Base-by-base conservation (phyloP, 345 rosid genomes). In the Ceriops decandra region DNA sequence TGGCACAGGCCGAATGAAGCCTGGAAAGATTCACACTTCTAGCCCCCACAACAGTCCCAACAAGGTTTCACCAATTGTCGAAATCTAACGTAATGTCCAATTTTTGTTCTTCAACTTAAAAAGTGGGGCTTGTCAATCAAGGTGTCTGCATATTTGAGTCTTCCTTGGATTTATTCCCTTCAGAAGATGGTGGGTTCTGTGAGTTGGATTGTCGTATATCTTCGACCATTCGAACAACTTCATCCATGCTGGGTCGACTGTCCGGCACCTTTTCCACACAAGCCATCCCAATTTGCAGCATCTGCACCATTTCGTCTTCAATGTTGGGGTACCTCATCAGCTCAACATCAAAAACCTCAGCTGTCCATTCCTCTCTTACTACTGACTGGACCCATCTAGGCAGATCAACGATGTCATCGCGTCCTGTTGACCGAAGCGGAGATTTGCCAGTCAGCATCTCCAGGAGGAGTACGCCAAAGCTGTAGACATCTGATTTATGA, bases 361-460 rank as follows among this genome's bases (percentile, higher is more conserved):
- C 90, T 49, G 95, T 90, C 95, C 93, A 85, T 65, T 85, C 95
- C 73, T 92, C 96, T 70, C 90, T 82, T 20, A 90, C 91, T n/a
- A 92, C 93, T 0, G 95, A 90, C 69, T 88, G 95, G 4, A 93
- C 98, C 98, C 96, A 90, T 67, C 86, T 81, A 0, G 97, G 98
- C 7, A 90, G 93, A 70, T 90, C 97, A 42, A 81, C 86, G 85
- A 81, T 82, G 77, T 87, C 95, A 21, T 87, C 88, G 2, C 86
- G 87, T 6, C 82, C 79, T n/a, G 89, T 89, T 3, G 93, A 88
- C 76, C 84, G 87, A 31, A 86, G 75, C 5, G 90, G 92, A 68
- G 90, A 84, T 79, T 79, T 86, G 54, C 93, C 97, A 0, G 95
- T 90, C 72, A 90, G 79, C 89, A 93, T 83, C 76, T 93, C 97